Percentiles rank a stretch among this genome's conserved stretches.
phyloP scores from a whole-genome alignment of 495 filamentous ascomycete genomes.

The Astrocystis sublimbata region DNA sequence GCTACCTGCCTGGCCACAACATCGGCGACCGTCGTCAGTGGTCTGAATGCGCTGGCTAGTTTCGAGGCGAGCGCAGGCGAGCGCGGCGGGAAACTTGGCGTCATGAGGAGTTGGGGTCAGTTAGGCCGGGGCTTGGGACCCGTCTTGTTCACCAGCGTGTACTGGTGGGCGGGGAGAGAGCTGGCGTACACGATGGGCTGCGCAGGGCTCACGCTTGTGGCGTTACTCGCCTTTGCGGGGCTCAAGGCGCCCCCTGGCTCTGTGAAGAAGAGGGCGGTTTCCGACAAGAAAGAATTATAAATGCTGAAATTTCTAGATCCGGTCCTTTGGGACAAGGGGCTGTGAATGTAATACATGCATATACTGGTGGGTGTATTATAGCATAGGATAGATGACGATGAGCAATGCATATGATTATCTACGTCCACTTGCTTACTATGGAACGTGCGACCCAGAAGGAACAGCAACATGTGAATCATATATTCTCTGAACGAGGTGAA shows the following conservation, averaged over 20 bases:
- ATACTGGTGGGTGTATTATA: background rate
- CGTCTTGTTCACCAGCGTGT: constrained; percentile 88
- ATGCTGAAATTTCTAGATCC: too few species aligned
- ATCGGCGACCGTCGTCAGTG: constrained; percentile 90
- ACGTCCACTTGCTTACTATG: too few species aligned
- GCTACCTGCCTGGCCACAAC: constrained; percentile 84
- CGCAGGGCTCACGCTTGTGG: constrained; percentile 72
- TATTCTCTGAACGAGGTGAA: too few species aligned
- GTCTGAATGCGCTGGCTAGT: constrained; percentile 86
- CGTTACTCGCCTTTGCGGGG: constrained; percentile 66
- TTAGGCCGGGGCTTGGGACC: constrained; percentile 84
- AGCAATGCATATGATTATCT: background rate
- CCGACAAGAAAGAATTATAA: constrained; percentile 44
- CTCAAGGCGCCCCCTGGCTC: constrained; percentile 56
- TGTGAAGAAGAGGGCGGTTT: constrained; percentile 24
- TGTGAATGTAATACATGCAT: background rate
- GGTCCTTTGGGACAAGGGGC: background rate
- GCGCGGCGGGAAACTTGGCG: constrained; percentile 81
- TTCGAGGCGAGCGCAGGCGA: constrained; percentile 81
- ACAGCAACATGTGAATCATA: too few species aligned
- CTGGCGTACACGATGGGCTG: constrained; percentile 81
- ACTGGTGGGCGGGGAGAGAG: constrained; percentile 97
- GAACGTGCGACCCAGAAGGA: too few species aligned
- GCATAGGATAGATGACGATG: background rate
- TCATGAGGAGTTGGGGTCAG: constrained; percentile 81